Evolutionary conservation across 169 alveolate species (phyloP), one percentile per base, ranked within the genome.

Genomic region (Plasmodium gallinaceum): DNA sequence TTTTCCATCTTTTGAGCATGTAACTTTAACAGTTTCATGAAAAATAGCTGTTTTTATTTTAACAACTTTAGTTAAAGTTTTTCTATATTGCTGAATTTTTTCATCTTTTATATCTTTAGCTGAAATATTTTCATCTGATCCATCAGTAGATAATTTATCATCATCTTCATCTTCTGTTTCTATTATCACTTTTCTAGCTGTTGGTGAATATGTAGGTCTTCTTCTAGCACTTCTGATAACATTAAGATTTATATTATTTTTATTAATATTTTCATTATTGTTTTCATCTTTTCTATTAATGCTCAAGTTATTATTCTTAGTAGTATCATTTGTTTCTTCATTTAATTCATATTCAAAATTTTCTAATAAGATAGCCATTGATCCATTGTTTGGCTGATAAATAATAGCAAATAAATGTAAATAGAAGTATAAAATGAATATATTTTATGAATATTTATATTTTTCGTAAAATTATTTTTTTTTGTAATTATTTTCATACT

Each of bases 1-100:
- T 32, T 88, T 88, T 14, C 96, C 96, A 64, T 93, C 96, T 69
- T 91, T 92, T 52, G 94, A 89, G 26, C 95, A 92, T 26, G 94
- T 93, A 42, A 93, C 93, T 65, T 80, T 73, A 83, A 93, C 95
- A 76, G 91, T 88, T 78, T 88, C 96, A 45, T 91, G 93, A 46
- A 92, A 88, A 24, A 92, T 88, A 8, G 95, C 93, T 8, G 95
- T 89, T 74, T 93, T 93, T 62, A 93, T 88, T 70, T 93, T 93
- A 14, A 93, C 94, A 24, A 73, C 83, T 52, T 88, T 88, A n/a
- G 95, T 92, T 46, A 93, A 62, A n/a, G 74, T 58, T 87, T 92
- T 92, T 68, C 93, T 88, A 60, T 85, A 93, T 22, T 92, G 93
- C 60, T 78, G 37, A 14, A 93, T 88, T 68, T 90, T 92, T 62